Evolutionary conservation across 1,284 basidiomycete species (phyloP).

Genomic region (Trichosporon sp.): DNA sequence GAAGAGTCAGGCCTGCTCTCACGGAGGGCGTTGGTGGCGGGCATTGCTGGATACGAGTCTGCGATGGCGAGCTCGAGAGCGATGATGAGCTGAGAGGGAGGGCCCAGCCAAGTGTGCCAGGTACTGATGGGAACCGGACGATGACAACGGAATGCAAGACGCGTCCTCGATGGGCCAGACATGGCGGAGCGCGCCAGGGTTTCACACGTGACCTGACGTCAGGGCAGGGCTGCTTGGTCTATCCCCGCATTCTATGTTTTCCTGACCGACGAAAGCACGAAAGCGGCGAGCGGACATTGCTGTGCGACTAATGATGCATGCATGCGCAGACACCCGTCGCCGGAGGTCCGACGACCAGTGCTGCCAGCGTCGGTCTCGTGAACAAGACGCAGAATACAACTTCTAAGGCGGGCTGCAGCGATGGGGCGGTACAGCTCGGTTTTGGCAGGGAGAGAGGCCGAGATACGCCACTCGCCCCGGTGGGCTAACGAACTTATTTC

Average conservation of each 20-base stretch:
- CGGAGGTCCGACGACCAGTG: no score
- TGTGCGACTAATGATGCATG: constrained; percentile 11
- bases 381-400: neutral
- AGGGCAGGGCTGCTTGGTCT: neutral
- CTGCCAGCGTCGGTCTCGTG: neutral
- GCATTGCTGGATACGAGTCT: neutral
- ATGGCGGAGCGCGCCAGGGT: neutral
- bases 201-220: constrained; percentile 7
- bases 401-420: neutral
- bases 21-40: constrained; percentile 12
- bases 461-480: constrained; percentile 11
- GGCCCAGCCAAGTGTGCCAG: neutral
- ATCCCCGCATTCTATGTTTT: neutral
- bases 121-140: neutral
- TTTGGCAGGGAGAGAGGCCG: neutral
- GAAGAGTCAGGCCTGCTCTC: neutral
- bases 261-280: neutral
- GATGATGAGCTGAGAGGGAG: neutral
- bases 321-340: neutral
- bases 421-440: neutral
- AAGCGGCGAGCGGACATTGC: neutral
- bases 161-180: neutral
- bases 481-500: constrained; percentile 7
- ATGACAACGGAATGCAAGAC: constrained; percentile 6
- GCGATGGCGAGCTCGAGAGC: neutral